Percentiles rank a stretch among this genome's conserved stretches.
These are phyloP conservation scores for Geotrichum australiense DNA, from an alignment of 1,139 yeast species.

Conservation along the genomic window DNA sequence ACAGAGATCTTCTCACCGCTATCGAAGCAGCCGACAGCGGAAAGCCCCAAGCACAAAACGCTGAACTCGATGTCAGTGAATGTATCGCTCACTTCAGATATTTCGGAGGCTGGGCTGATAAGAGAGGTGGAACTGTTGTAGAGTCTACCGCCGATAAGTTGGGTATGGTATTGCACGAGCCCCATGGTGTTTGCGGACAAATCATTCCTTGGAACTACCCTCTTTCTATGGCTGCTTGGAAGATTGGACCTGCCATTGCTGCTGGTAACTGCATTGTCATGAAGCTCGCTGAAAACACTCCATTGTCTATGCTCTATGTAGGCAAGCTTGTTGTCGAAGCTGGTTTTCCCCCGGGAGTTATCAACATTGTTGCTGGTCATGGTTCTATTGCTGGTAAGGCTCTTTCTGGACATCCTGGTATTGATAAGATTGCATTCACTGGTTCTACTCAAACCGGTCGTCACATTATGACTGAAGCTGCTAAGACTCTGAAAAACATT, in stretches of 20 bases:
- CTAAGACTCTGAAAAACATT: constrained; percentile 64
- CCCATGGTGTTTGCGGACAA: constrained; percentile 82
- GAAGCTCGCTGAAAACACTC: constrained; percentile 75
- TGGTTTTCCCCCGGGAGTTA: constrained; percentile 74
- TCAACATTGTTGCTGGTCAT: constrained; percentile 68
- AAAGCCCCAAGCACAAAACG: constrained; percentile 42
- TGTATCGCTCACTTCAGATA: constrained; percentile 45
- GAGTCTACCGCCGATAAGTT: constrained; percentile 54
- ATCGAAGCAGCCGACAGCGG: constrained; percentile 60
- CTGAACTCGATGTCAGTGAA: constrained; percentile 52
- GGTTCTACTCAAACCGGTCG: constrained; percentile 78
- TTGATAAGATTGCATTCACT: constrained; percentile 79
- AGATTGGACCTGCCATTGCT: constrained; percentile 67
- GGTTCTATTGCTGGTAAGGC: constrained; percentile 73
- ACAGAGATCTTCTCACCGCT: constrained; percentile 44
- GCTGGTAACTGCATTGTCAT: constrained; percentile 71
- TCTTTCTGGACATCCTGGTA: constrained; percentile 56
- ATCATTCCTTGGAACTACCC: constrained; percentile 94
- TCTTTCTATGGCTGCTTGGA: constrained; percentile 69
- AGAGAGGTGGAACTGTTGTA: constrained; percentile 61
- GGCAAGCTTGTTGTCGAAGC: constrained; percentile 58
- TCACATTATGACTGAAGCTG: constrained; percentile 61
- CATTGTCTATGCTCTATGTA: constrained; percentile 64
- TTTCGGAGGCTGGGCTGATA: constrained; percentile 83
- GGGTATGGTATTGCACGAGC: constrained; percentile 61